Evolutionary conservation across 164 flowering plant genomes (phyloP).

Genomic region (Chimonanthus salicifolius): DNA sequence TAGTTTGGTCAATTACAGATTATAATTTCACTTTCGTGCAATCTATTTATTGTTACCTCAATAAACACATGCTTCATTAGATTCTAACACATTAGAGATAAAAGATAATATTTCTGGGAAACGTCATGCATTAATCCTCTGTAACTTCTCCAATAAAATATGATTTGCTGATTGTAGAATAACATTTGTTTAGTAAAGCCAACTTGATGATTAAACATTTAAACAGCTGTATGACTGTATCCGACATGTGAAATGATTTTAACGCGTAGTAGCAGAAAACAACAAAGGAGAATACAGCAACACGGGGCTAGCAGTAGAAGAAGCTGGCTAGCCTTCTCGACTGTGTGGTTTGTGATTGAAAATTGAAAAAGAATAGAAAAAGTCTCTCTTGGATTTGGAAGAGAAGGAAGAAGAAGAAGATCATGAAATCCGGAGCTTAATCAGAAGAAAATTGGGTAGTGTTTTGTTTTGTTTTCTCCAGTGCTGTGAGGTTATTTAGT

Average conservation of each 20-base stretch:
- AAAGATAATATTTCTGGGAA: not conserved
- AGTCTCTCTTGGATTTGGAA: too few relatives aligned
- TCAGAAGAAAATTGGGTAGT: not conserved
- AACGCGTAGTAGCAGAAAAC: conserved; percentile 3
- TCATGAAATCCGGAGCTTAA: not conserved
- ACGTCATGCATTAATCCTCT: not conserved
- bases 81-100: not conserved
- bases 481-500: not conserved
- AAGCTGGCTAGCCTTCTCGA: not conserved
- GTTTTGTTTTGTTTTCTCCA: not conserved
- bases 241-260: not conserved
- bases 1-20: too few relatives aligned
- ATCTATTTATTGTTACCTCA: too few relatives aligned
- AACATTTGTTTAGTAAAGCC: not conserved
- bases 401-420: not conserved
- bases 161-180: not conserved
- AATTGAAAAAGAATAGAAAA: not conserved
- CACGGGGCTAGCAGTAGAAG: not conserved
- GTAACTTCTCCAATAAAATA: too few relatives aligned
- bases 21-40: not conserved
- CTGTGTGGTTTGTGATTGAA: too few relatives aligned
- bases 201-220: not conserved
- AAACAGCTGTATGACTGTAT: not conserved
- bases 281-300: not conserved
- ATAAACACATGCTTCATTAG: not conserved